Evolutionary conservation across 2,329 filamentous ascomycete species (phyloP), one percentile per base, ranked within the genome.

Genomic region (Cadophora sp.): DNA sequence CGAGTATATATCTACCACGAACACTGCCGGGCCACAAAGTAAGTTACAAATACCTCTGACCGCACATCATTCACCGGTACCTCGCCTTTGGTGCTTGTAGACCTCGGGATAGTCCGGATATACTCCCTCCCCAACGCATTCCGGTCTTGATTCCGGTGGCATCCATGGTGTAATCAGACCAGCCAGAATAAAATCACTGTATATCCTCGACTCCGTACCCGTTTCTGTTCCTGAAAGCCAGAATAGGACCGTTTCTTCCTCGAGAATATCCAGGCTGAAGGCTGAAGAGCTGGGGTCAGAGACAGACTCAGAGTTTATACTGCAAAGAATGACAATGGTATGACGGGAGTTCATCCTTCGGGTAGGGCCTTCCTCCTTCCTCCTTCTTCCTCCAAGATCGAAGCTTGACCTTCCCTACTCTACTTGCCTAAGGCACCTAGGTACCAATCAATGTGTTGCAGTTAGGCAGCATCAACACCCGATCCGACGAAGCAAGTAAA

Each of bases 341-440:
- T 20, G 53, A 39, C 33, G n/a, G 20, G 33, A 33, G n/a, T 56
- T 30, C 33, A 56, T 41, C 30, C 51, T 56, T 56, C 51, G 30
- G 4, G 16, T 56, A 2, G 30, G 24, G n/a, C 51, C n/a, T n/a
- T n/a, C n/a, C n/a, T n/a, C n/a, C n/a, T n/a, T n/a, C n/a, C 27
- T 53, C 22, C 18, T 56, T 24, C 30, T 4, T 20, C 9, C 6
- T 48, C 20, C 6, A 18, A 56, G 11, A n/a, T 56, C 18, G 27
- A 51, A 33, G 30, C 33, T 56, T 39, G 53, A 56, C n/a, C n/a
- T 56, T 9, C 8, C 6, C n/a, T n/a, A n/a, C n/a, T n/a, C n/a
- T n/a, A n/a, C n/a, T n/a, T n/a, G n/a, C n/a, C n/a, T n/a, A n/a
- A n/a, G n/a, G n/a, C n/a, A n/a, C 18, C 39, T 24, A 41, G 39